Evolutionary conservation across 495 filamentous ascomycete genomes (phyloP), one percentile per base, ranked within the genome.

Genomic region (Clohesyomyces aquaticus): DNA sequence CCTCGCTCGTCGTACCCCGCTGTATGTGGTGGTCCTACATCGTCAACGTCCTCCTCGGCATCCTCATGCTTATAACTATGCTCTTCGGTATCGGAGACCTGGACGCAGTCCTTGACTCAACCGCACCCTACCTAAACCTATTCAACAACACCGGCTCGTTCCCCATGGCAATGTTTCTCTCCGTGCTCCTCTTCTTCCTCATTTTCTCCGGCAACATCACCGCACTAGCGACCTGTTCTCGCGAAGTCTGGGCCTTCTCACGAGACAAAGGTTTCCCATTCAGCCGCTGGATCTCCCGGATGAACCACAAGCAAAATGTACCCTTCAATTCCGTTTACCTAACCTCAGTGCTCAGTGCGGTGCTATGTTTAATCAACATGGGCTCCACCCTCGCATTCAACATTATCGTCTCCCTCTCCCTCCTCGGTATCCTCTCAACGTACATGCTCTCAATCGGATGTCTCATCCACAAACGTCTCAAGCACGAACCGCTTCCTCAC

Each of bases 201-300:
- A 63, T 75, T 22, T 59, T 60, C 35, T 8, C 46, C 19, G 69
- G 73, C 11, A 71, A 72, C 52, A 69, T 73, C 32, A 73, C 69
- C 1, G 63, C 69, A 73, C 27, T 75, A 74, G 71, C 54, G 70
- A 77, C 52, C 66, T 73, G 43, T 70, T 23, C 76, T 61, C 51
- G 76, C 21, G 59, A 73, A 54, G 75, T 51, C 57, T 80, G 59
- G 66, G 58, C 65, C 0, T 74, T 69, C 59, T 67, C 63, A 0
- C 56, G 71, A 55, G 72, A 72, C 59, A 74, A 76, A 59, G 72
- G 72, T 69, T 78, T 52, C 74, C 82, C 18, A 72, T 83, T 55
- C 72, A 75, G 43, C 63, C 76, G 53, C 67, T 82, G 62, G 81
- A 78, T 74, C 27, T 64, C 65, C 19, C 38, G 55, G 32, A 67